Base-by-base conservation (phyloP, 2,329 filamentous ascomycete species). In the Xylariales sp. region DNA sequence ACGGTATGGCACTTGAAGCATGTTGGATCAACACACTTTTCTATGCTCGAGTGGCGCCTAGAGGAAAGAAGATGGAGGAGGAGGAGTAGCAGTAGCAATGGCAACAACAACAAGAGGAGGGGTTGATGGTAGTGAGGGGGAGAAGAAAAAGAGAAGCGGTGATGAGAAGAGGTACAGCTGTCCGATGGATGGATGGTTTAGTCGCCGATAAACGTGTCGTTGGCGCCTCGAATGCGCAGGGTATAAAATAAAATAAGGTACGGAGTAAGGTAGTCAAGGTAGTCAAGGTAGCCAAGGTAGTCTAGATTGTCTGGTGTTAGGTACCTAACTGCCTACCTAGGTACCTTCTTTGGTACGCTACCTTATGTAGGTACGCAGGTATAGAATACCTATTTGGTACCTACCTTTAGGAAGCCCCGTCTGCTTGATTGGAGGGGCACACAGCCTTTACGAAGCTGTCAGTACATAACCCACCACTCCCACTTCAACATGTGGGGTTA, bases 1-100 rank as follows among this genome's bases (percentile, higher is more conserved):
- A 64, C 83, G 83, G 78, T 83, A 78, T 73, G 86, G 86, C 74
- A 90, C 83, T 73, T 89, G 86, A 66, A 88, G 84, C 86, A 88
- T 87, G 72, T 56, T 77, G 75, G 65, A 53, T n/a, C 43, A 10
- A 12, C 12, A 14, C 10, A 14, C 39, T 56, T 8, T 41, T 62
- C 45, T 63, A 16, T 50, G 48, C 32, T 39, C 43, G 39, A 32
- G 36, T 50, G 53, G 28, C 41, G 36, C 58, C 65, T n/a, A 16
- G 49, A 30, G 28, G 30, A 36, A 4, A 18, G 18, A 41, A 36
- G 45, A 23, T 12, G 32, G 10, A 14, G 34, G 36, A 39, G 53
- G 14, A 45, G 3, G 52, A 48, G 23, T 23, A 23, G 23, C 23
- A 23, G 23, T 23, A 23, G 23, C 23, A 23, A 23, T 23, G 23